Evolutionary conservation across 331 rosid species (phyloP).

Genomic region (Malus hybrid): DNA sequence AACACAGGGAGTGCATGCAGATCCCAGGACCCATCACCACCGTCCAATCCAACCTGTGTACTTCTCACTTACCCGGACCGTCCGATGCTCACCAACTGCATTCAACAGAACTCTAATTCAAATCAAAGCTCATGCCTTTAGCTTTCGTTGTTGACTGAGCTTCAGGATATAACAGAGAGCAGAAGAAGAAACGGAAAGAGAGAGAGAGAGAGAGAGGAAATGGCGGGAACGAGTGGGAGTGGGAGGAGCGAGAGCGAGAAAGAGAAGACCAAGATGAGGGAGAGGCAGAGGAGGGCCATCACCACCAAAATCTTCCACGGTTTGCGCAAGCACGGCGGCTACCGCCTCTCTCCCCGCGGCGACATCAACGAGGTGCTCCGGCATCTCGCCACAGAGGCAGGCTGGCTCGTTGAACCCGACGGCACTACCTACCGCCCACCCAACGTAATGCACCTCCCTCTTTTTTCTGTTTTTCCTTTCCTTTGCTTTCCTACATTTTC

Average conservation of each 20-base stretch:
- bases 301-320: conserved; percentile 48
- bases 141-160: neutral
- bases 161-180: neutral
- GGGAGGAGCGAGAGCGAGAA: conserved; percentile 35
- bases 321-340: conserved; percentile 41
- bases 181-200: neutral
- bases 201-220: neutral
- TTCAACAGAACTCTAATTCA: neutral
- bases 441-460: neutral
- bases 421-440: conserved; percentile 50
- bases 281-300: conserved; percentile 44
- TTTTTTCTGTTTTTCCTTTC: neutral
- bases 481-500: neutral
- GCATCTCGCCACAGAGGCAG: conserved; percentile 44
- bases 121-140: neutral
- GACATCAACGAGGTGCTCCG: conserved; percentile 52
- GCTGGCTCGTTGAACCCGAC: conserved; percentile 38
- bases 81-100: neutral
- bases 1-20: neutral
- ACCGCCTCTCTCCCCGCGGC: conserved; percentile 37
- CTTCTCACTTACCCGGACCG: neutral
- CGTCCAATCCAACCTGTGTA: neutral
- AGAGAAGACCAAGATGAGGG: conserved; percentile 49
- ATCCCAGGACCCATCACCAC: neutral
- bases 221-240: conserved; percentile 5